Evolutionary conservation across 768 basidiomycete species (phyloP), one percentile per base, ranked within the genome.

Genomic region (Auricularia sp.): DNA sequence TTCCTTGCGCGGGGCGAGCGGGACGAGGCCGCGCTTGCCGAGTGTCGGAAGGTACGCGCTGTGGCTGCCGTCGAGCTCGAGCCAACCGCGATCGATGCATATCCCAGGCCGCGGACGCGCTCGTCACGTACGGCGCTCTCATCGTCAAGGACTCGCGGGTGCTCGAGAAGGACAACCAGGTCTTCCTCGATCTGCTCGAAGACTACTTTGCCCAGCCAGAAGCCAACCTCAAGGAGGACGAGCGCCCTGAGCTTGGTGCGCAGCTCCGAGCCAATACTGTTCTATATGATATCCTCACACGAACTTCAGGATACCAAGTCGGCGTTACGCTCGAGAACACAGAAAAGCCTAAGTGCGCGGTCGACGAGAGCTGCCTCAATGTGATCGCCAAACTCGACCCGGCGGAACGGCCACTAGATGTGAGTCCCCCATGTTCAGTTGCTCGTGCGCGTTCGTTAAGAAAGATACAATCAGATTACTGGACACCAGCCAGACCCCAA

Each of bases 261-360:
- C 34, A 18, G 2, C 23, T 6, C 56, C 23, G 14, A 8, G 29
- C 56, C 56, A 14, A 29, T 33, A 8, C 14, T 29, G 56, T 18
- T 23, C 34, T 6, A 18, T 59, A 10, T 44, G 43, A 44, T 18
- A 8, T 16, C 3, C 8, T 14, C 56, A 4, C 56, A 14, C 39
- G 7, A 8, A 5, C 39, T 7, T 42, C 39, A 59, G 86, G 89
- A 64, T 98, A 93, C 74, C 95, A 98, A 75, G 87, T 93, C 51
- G 94, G 95, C 2, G 93, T 93, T 3, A 97, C 94, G 3, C 84
- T 96, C n/a, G 93, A 95, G 76, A 93, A 95, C 74, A 98, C 93
- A 2, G 95, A 97, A 77, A 93, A 91, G 70, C 88, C 89, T 43
- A 90, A 85, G 72, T 93, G 91, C 73, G 89, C 91, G 3, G 86